Conservation (phyloP, 768 basidiomycete species). For the Russula sp. region DNA sequence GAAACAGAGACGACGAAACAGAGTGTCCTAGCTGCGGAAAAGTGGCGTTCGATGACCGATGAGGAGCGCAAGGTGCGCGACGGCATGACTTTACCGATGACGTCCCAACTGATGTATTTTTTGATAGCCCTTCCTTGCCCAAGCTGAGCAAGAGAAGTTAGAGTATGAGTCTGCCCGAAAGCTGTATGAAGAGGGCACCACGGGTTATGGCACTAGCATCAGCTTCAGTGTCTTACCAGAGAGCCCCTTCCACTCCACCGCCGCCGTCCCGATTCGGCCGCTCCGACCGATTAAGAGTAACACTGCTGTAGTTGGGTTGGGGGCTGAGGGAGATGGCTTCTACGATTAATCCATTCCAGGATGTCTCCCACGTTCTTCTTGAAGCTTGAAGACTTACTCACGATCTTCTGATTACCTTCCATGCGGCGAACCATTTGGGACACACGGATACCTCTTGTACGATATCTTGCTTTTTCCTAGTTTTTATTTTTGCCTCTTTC, state of each 20-base stretch:
- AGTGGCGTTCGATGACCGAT: slow-evolving; percentile 90
- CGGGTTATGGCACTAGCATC: slow-evolving; percentile 62
- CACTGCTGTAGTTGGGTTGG: slow-evolving; percentile 45
- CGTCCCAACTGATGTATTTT: slow-evolving; percentile 16
- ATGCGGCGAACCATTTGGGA: slow-evolving; percentile 8
- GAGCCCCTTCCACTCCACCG: slow-evolving; percentile 44
- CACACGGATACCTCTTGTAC: slow-evolving; percentile 17
- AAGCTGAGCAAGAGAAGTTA: slow-evolving; percentile 93
- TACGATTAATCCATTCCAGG: slow-evolving; percentile 12
- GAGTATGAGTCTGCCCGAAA: slow-evolving; percentile 83
- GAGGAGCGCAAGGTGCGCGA: slow-evolving; percentile 79
- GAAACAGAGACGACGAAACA: slow-evolving; percentile 93
- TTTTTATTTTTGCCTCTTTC: neutral
- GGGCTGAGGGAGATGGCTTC: slow-evolving; percentile 62
- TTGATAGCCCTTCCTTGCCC: slow-evolving; percentile 78
- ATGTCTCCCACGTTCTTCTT: neutral
- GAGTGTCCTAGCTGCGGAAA: slow-evolving; percentile 85
- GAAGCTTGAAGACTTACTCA: slow-evolving; percentile 1
- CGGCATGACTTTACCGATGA: slow-evolving; percentile 20
- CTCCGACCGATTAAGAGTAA: slow-evolving; percentile 47
- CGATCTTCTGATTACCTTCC: slow-evolving; percentile 6
- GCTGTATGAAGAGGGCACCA: slow-evolving; percentile 79
- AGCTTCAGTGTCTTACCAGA: slow-evolving; percentile 76
- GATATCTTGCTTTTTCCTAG: slow-evolving; percentile 10
- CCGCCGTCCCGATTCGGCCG: slow-evolving; percentile 31